Base-by-base conservation (phyloP, 2,329 filamentous ascomycete species). In the Lachnellula suecica region DNA sequence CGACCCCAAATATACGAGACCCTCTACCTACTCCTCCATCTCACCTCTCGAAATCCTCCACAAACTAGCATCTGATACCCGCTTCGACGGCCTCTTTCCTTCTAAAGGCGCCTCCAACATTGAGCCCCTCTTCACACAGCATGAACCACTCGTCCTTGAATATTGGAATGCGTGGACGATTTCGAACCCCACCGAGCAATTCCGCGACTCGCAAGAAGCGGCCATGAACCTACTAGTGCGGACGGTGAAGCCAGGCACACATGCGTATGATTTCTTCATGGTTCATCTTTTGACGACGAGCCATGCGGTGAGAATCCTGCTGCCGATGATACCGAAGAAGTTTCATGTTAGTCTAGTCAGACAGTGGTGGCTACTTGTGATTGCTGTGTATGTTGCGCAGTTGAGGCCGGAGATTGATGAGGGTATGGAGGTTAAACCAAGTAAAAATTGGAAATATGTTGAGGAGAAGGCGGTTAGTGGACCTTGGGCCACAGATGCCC, bases 121-220 rank as follows among this genome's bases (percentile, higher is more conserved):
- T 47, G 76, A 83, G 4, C 71, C 72, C 2, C 74, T 97, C 7
- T 86, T 97, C 56, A 71, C 80, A 31, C 74, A 87, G 54, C 81
- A 87, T 47, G 87, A 93, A 64, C 76, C 79, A 13, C 77, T 85
- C 0, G 74, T 96, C 15, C 71, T 97, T 42, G 87, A 95, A 61
- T 90, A 97, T 73, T 97, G 91, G 90, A 94, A 95, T 60, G 85
- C 88, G 3, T 97, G 91, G 92, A 75, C 79, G 9, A 77, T 95
- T 20, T 72, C 78, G 8, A 78, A 92, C 54, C 86, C 89, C 1
- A 77, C 78, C n/a, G 77, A 80, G 59, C 87, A 91, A 63, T 95
- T 97, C 66, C 79, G 83, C 52, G 79, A 88, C 51, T 89, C 85
- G 1, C 84, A 87, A 63, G 78, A 83, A 64, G 76, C 79, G 1